phyloP scores from a whole-genome alignment of 1,284 basidiomycete species.

The Apiotrichum gamsii region DNA sequence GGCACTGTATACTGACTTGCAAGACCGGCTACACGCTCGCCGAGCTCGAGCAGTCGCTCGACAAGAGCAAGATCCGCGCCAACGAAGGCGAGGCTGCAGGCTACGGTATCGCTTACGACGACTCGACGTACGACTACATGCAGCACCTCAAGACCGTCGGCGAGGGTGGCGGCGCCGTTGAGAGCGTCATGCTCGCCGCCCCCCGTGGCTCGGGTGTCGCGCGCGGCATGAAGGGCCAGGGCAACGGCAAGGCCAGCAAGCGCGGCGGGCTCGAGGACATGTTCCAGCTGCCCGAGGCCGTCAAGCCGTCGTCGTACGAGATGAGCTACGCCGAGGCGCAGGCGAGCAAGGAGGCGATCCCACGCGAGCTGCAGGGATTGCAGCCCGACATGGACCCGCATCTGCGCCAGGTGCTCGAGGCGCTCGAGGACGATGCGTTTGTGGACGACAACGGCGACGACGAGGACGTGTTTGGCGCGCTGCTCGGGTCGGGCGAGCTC shows the following conservation, averaged over 20 bases:
- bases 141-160: slow-evolving; percentile 82
- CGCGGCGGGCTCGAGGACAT: slow-evolving; percentile 30
- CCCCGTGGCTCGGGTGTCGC: slow-evolving; percentile 50
- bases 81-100: slow-evolving; percentile 75
- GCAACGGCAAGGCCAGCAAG: slow-evolving; percentile 31
- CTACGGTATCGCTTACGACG: slow-evolving; percentile 93
- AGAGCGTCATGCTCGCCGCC: slow-evolving; percentile 61
- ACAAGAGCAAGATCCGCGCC: slow-evolving; percentile 32
- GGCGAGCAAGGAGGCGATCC: slow-evolving; percentile 62
- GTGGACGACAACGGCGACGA: slow-evolving; percentile 62
- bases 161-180: slow-evolving; percentile 55
- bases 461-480: slow-evolving; percentile 39
- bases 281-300: slow-evolving; percentile 58
- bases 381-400: slow-evolving; percentile 97
- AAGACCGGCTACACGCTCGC: slow-evolving; percentile 50
- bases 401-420: slow-evolving; percentile 85
- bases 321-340: slow-evolving; percentile 61
- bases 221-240: slow-evolving; percentile 33
- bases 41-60: slow-evolving; percentile 51
- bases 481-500: slow-evolving; percentile 54
- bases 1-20: slow-evolving; percentile 33
- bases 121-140: slow-evolving; percentile 99
- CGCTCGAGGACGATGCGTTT: slow-evolving; percentile 92
- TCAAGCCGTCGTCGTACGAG: slow-evolving; percentile 65
- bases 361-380: slow-evolving; percentile 77